A percentile compares a stretch with the other conserved stretches of the same genome.
Conservation (phyloP, 2,329 filamentous ascomycete species). For the Parastagonospora avenae region DNA sequence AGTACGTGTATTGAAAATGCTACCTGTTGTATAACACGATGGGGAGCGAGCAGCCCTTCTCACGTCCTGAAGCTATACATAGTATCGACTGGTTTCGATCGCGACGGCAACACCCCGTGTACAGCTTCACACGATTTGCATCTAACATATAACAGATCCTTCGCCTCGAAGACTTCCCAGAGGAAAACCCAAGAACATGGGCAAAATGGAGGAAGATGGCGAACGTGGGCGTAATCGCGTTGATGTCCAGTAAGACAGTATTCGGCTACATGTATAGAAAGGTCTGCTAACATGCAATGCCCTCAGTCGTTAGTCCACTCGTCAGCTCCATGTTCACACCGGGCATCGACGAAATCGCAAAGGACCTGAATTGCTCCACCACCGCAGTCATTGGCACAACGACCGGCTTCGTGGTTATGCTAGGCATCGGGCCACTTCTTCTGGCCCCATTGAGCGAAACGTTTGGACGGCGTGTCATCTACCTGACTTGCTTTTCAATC, state of each 20-base stretch:
- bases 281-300: not conserved
- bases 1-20: constrained; percentile 18
- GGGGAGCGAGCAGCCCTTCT: not conserved
- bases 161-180: constrained; percentile 31
- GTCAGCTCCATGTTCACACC: constrained; percentile 59
- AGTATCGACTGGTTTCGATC: no score
- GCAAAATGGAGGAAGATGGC: constrained; percentile 50
- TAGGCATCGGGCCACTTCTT: constrained; percentile 55
- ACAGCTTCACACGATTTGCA: no score
- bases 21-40: no score
- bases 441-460: constrained; percentile 55
- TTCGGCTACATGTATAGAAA: not conserved
- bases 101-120: no score
- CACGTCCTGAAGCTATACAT: no score
- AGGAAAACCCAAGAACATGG: constrained; percentile 56
- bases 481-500: constrained; percentile 51
- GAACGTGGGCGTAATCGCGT: constrained; percentile 57
- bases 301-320: constrained; percentile 52
- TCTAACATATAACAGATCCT: constrained; percentile 16
- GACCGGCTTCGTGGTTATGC: constrained; percentile 57
- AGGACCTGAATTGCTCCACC: constrained; percentile 50
- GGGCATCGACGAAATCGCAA: constrained; percentile 56
- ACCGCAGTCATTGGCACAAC: constrained; percentile 55
- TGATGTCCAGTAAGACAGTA: constrained; percentile 51
- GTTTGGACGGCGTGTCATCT: constrained; percentile 53